Conservation (phyloP, 2,329 filamentous ascomycete species). For the Diaporthe batatas region DNA sequence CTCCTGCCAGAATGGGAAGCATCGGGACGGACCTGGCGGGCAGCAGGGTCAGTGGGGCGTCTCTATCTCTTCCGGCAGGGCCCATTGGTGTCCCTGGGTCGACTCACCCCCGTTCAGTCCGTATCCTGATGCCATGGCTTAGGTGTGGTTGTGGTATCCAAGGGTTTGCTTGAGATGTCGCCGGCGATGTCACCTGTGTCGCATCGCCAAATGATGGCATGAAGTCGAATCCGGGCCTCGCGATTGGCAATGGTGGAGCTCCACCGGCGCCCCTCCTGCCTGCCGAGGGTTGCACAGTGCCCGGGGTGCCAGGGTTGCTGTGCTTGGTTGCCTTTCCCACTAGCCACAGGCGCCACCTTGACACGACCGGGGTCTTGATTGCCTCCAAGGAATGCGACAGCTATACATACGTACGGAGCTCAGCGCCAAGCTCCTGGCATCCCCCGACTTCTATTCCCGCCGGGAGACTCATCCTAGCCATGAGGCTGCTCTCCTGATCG, state of each 20-base stretch:
- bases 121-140: slow-evolving; percentile 44
- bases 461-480: slow-evolving; percentile 2
- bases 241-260: slow-evolving; percentile 33
- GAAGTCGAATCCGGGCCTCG: slow-evolving; percentile 37
- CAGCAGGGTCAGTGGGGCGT: slow-evolving; percentile 11
- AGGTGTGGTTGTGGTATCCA: slow-evolving; percentile 30
- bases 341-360: slow-evolving; percentile 31
- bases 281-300: slow-evolving; percentile 21
- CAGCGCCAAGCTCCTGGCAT: slow-evolving; percentile 25
- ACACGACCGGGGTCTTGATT: slow-evolving; percentile 24
- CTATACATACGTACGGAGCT: slow-evolving; percentile 17
- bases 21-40: slow-evolving; percentile 74
- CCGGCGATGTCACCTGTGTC: slow-evolving; percentile 34
- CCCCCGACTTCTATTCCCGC: background rate
- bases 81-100: slow-evolving; percentile 35
- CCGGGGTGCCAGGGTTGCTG: slow-evolving; percentile 2
- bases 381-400: slow-evolving; percentile 29
- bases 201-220: slow-evolving; percentile 36
- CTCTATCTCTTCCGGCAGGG: slow-evolving; percentile 43
- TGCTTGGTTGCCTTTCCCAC: background rate
- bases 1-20: slow-evolving; percentile 99
- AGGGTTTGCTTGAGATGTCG: slow-evolving; percentile 16
- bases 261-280: slow-evolving; percentile 9
- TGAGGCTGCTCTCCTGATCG: slow-evolving; percentile 16
- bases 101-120: slow-evolving; percentile 59